phyloP scores from a whole-genome alignment of 306 rosid genomes.

The Arachis stenosperma region DNA sequence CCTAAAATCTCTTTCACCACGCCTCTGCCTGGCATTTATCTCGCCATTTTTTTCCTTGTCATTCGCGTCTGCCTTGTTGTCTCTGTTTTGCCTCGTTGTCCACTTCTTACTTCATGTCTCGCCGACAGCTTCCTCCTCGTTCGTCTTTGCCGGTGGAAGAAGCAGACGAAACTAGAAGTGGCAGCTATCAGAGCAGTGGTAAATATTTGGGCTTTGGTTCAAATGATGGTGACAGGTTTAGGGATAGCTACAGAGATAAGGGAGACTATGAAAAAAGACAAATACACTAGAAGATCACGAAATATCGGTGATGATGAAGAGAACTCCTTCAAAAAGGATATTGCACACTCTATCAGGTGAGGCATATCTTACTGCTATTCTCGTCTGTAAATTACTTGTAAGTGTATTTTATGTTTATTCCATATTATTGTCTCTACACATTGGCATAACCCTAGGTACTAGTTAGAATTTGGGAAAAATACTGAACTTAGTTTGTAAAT shows the following conservation, averaged over 20 bases:
- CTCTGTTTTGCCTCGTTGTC: too few species aligned
- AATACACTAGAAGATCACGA: constrained; percentile 53
- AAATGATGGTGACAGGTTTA: constrained; percentile 55
- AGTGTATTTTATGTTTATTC: constrained; percentile 9
- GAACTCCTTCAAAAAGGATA: constrained; percentile 64
- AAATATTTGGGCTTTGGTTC: constrained; percentile 68
- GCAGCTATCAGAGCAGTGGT: constrained; percentile 64
- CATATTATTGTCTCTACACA: constrained; percentile 10
- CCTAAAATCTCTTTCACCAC: too few species aligned
- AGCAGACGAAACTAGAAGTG: constrained; percentile 38
- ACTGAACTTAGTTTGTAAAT: constrained; percentile 9
- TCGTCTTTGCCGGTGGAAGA: too few species aligned
- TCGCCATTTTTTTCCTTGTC: too few species aligned
- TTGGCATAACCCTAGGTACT: constrained; percentile 5
- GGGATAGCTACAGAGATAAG: constrained; percentile 62
- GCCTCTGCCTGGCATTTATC: too few species aligned
- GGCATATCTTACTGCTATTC: constrained; percentile 28
- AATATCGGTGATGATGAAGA: constrained; percentile 54
- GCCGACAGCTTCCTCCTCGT: too few species aligned
- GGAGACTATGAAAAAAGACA: constrained; percentile 62
- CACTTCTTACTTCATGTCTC: too few species aligned
- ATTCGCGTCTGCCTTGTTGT: too few species aligned
- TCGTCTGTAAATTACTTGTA: constrained; percentile 26
- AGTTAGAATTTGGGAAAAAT: constrained; percentile 14
- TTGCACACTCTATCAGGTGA: constrained; percentile 63